phyloP scores from a whole-genome alignment of 140 eudicot species.

The Stevia rebaudiana region DNA sequence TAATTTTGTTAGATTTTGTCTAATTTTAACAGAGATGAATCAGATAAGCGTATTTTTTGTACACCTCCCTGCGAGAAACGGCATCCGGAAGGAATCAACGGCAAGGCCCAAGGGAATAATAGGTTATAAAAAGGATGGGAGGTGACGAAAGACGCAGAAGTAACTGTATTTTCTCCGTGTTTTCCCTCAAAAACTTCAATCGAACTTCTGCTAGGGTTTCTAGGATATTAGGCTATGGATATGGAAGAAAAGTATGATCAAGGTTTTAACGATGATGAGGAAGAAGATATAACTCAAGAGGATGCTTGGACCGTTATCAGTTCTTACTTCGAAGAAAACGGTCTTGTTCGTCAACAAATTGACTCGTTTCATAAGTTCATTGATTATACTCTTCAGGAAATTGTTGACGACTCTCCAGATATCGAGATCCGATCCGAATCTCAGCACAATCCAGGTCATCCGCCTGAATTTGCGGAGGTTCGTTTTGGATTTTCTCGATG shows the following conservation, averaged over 20 bases:
- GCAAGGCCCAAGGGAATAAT: background rate
- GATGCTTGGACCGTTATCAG: conserved; percentile 97
- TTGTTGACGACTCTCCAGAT: conserved; percentile 87
- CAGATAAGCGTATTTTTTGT: too few species aligned
- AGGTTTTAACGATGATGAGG: conserved; percentile 34
- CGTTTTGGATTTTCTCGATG: background rate
- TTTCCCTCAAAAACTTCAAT: background rate
- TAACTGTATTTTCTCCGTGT: background rate
- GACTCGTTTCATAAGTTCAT: conserved; percentile 88
- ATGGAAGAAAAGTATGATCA: conserved; percentile 55
- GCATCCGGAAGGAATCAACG: background rate
- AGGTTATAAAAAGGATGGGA: background rate
- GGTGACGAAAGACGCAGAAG: too few species aligned
- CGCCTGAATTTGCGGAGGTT: conserved; percentile 82
- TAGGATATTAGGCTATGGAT: conserved; percentile 28
- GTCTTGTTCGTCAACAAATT: conserved; percentile 82
- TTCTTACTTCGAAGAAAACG: conserved; percentile 75
- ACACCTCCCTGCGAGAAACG: too few species aligned
- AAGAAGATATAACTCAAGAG: conserved; percentile 83
- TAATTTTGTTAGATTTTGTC: too few species aligned
- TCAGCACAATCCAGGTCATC: conserved; percentile 91
- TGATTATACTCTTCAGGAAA: conserved; percentile 86
- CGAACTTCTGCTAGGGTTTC: background rate
- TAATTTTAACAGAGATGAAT: too few species aligned
- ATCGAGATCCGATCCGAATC: conserved; percentile 88